phyloP scores from a whole-genome alignment of 495 filamentous ascomycete genomes.

The Articulospora tetracladia region DNA sequence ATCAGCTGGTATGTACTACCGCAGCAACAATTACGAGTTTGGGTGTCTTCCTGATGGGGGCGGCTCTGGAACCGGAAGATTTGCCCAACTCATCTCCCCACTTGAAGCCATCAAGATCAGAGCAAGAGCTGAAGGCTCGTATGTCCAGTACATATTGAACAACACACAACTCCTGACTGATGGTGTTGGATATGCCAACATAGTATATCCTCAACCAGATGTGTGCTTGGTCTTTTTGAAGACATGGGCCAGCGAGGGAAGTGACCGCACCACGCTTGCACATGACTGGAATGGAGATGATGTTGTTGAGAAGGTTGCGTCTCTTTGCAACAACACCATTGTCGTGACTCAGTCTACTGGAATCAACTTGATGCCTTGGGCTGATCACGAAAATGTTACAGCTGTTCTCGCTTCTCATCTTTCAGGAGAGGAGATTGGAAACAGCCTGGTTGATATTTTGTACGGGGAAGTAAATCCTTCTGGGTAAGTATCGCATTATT shows the following conservation, averaged over 20 bases:
- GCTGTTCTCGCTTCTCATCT: slow-evolving; percentile 89
- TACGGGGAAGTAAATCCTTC: slow-evolving; percentile 42
- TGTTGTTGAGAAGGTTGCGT: slow-evolving; percentile 72
- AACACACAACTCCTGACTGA: slow-evolving; percentile 54
- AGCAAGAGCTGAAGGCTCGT: slow-evolving; percentile 47
- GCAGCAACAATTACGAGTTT: background rate
- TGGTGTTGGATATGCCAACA: slow-evolving; percentile 40
- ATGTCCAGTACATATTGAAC: background rate
- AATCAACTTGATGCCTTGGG: slow-evolving; percentile 51
- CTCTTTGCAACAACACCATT: slow-evolving; percentile 81
- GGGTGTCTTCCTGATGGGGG: background rate
- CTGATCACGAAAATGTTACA: slow-evolving; percentile 42
- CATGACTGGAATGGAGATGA: slow-evolving; percentile 83
- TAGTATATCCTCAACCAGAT: background rate
- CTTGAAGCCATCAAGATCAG: slow-evolving; percentile 77
- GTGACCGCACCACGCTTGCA: slow-evolving; percentile 80
- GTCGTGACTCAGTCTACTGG: slow-evolving; percentile 87
- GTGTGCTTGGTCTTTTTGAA: slow-evolving; percentile 70
- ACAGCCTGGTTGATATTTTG: slow-evolving; percentile 81
- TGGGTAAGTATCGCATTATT: too few relatives aligned
- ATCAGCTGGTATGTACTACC: slow-evolving; percentile 42
- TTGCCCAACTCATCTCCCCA: slow-evolving; percentile 73
- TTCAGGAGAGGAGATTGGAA: slow-evolving; percentile 88
- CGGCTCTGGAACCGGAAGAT: background rate
- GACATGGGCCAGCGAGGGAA: slow-evolving; percentile 74